These are phyloP conservation scores for Calocybe gangraenosa DNA, from an alignment of 768 basidiomycete species.

Conservation along the genomic window DNA sequence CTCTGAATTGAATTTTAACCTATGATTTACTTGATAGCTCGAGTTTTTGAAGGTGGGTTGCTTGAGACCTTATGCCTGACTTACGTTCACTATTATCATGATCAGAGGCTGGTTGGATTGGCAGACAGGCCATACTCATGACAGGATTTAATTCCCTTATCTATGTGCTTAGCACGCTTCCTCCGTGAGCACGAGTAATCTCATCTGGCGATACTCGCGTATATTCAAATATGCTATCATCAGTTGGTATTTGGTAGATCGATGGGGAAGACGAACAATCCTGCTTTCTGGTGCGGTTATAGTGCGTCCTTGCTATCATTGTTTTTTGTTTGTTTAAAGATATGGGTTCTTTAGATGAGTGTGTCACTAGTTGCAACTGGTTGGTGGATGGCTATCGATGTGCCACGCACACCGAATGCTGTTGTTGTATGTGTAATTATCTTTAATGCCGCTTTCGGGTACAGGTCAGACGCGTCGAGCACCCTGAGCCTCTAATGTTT, in stretches of 20 bases:
- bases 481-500: background rate
- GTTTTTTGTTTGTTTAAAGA: background rate
- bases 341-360: conserved; percentile 61
- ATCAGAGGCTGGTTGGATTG: conserved; percentile 83
- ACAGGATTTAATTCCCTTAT: conserved; percentile 81
- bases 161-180: conserved; percentile 64
- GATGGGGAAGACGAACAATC: conserved; percentile 78
- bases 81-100: background rate
- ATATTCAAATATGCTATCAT: background rate
- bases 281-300: conserved; percentile 72
- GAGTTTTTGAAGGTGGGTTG: conserved; percentile 82
- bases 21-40: conserved; percentile 43
- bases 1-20: conserved; percentile 1
- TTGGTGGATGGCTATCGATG: conserved; percentile 92
- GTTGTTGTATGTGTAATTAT: conserved; percentile 88
- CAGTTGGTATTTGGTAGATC: conserved; percentile 85
- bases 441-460: conserved; percentile 93
- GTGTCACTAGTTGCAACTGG: conserved; percentile 75
- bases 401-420: conserved; percentile 77
- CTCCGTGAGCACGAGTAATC: conserved; percentile 50
- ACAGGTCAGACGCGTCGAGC: conserved; percentile 50
- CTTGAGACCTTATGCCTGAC: background rate
- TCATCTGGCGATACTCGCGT: background rate
- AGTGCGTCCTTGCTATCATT: conserved; percentile 31
- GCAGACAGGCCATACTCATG: conserved; percentile 83